These are phyloP conservation scores for Cyclostephanos tholiformis DNA, from an alignment of 108 stramenopile genomes.

Conservation along the genomic window DNA sequence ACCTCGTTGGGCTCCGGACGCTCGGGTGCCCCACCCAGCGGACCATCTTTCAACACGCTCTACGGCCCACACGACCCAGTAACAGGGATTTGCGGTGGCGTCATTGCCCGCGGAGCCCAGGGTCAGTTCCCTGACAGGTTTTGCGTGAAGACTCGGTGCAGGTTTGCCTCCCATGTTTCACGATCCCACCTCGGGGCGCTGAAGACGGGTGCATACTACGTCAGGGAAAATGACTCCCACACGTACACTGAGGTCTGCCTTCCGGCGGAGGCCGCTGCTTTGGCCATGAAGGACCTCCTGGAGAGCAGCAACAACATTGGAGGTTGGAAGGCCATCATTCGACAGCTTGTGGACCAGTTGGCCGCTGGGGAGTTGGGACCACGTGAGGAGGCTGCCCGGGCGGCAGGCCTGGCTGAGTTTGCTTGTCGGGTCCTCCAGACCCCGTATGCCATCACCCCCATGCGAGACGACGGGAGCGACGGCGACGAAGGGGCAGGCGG, in stretches of 20 bases:
- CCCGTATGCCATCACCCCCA: neutral
- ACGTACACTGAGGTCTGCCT: neutral
- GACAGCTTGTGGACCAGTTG: neutral
- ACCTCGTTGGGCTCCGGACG: too few relatives aligned
- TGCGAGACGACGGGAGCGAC: neutral
- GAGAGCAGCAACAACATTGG: neutral
- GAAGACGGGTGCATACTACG: neutral
- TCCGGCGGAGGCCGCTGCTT: neutral
- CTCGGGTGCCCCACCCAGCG: too few relatives aligned
- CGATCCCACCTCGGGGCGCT: neutral
- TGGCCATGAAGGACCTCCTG: neutral
- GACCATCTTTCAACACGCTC: too few relatives aligned
- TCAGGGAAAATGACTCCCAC: neutral
- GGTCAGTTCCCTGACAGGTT: neutral
- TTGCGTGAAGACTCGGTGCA: neutral
- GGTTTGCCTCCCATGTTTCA: neutral
- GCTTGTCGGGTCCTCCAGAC: neutral
- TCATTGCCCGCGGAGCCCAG: neutral
- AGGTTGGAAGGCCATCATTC: neutral
- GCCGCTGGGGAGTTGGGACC: neutral
- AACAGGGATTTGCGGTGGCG: too few relatives aligned
- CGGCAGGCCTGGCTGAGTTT: neutral
- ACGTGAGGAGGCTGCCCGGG: neutral
- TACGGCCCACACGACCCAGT: too few relatives aligned
- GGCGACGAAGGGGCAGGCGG: too few relatives aligned